A percentile compares a stretch with the other conserved stretches of the same genome.
phyloP scores from a whole-genome alignment of 768 basidiomycete species.

The Cystobasidium tubakii region DNA sequence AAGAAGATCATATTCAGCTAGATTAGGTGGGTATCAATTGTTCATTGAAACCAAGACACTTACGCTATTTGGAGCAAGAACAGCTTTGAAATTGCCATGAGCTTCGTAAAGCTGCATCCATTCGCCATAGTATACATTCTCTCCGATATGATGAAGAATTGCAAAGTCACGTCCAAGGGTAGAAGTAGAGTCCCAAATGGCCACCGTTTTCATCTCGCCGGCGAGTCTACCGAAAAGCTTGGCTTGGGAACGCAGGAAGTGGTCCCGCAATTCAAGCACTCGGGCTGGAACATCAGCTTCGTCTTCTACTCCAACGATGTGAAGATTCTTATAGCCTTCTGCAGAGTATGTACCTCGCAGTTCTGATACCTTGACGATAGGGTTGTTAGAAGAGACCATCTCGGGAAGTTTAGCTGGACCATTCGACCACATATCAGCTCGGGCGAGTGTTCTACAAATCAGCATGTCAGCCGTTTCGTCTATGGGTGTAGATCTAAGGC shows the following conservation, averaged over 20 bases:
- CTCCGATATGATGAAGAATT: neutral
- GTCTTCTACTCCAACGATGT: neutral
- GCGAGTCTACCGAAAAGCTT: neutral
- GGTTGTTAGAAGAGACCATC: neutral
- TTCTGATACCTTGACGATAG: neutral
- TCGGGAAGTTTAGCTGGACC: neutral
- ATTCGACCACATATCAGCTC: neutral
- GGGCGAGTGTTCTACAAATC: neutral
- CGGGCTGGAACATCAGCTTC: neutral
- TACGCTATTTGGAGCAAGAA: neutral
- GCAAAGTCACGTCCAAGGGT: neutral
- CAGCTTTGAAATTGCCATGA: neutral
- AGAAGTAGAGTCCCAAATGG: neutral
- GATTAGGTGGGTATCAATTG: too few relatives aligned
- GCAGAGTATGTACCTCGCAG: neutral
- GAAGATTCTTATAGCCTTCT: neutral
- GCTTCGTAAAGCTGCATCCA: neutral
- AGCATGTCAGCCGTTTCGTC: too few relatives aligned
- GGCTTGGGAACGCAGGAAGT: neutral
- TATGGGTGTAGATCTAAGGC: too few relatives aligned
- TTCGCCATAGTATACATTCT: neutral
- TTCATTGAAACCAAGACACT: neutral
- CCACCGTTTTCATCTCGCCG: neutral
- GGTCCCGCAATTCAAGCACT: neutral
- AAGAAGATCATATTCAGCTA: too few relatives aligned